These are phyloP conservation scores for Skeletonema potamos DNA, from an alignment of 108 stramenopile genomes.

Conservation along the genomic window DNA sequence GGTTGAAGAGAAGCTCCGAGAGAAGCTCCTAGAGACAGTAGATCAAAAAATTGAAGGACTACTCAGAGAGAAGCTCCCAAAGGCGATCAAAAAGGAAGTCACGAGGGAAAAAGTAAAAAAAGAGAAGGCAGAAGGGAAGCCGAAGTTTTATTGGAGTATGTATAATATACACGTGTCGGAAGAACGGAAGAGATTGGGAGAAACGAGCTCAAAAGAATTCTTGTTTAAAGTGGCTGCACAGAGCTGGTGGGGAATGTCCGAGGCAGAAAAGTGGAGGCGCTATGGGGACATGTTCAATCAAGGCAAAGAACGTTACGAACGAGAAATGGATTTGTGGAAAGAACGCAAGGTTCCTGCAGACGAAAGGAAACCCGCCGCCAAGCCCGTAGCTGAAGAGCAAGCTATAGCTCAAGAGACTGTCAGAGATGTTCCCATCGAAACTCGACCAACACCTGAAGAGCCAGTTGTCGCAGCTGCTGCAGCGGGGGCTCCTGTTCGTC, in stretches of 20 bases:
- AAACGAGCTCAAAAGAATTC: not conserved
- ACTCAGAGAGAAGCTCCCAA: too few species aligned
- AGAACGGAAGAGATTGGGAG: not conserved
- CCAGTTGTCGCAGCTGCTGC: too few species aligned
- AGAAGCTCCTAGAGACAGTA: too few species aligned
- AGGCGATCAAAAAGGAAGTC: too few species aligned
- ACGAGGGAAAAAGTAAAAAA: not conserved
- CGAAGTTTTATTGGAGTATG: not conserved
- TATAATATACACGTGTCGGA: not conserved
- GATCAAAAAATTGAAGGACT: too few species aligned
- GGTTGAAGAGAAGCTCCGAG: too few species aligned
- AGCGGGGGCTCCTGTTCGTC: too few species aligned
- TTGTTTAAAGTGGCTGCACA: not conserved
- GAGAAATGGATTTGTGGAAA: not conserved
- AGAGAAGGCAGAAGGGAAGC: not conserved
- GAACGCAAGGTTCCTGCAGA: not conserved
- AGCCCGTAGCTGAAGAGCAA: not conserved
- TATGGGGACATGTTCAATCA: not conserved
- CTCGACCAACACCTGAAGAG: too few species aligned
- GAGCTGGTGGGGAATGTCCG: not conserved
- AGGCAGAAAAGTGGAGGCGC: not conserved
- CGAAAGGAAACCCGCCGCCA: not conserved
- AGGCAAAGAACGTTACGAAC: not conserved
- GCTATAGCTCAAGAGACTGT: too few species aligned
- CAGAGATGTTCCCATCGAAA: too few species aligned